Percentiles rank a stretch among this genome's conserved stretches.
These are phyloP conservation scores for Gymnopilus junonius DNA, from an alignment of 768 basidiomycete species.

Conservation along the genomic window DNA sequence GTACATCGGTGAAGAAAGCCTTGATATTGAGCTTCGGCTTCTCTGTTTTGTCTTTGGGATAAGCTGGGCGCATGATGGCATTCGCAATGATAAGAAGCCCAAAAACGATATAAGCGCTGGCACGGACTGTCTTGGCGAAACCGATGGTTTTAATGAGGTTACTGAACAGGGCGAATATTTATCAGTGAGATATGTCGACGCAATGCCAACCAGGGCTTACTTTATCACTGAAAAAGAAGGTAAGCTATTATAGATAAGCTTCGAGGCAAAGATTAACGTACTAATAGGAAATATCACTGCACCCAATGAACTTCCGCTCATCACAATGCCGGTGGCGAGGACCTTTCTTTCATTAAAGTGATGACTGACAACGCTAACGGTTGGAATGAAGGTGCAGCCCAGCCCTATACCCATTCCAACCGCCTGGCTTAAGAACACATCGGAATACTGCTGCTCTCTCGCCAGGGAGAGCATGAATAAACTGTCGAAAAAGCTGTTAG, in stretches of 20 bases:
- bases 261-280: not conserved
- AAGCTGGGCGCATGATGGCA: constrained; percentile 24
- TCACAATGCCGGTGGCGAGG: constrained; percentile 36
- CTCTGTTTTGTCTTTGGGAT: not conserved
- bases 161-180: constrained; percentile 22
- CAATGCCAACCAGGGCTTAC: constrained; percentile 39
- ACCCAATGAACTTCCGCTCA: constrained; percentile 45
- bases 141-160: constrained; percentile 28
- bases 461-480: constrained; percentile 21
- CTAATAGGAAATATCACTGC: constrained; percentile 38
- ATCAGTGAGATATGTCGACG: constrained; percentile 48
- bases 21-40: constrained; percentile 21
- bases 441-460: constrained; percentile 18
- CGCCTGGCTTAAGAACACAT: constrained; percentile 52
- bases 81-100: constrained; percentile 29
- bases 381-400: constrained; percentile 51
- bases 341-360: constrained; percentile 42
- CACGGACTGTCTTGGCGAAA: constrained; percentile 30
- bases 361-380: constrained; percentile 42
- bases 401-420: constrained; percentile 52
- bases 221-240: constrained; percentile 20
- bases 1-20: constrained; percentile 30
- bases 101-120: constrained; percentile 26
- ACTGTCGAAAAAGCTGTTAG: not conserved
- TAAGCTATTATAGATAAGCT: constrained; percentile 11